Evolutionary conservation across 306 rosid genomes (phyloP).

Genomic region (Sechiopsis laciniata): DNA sequence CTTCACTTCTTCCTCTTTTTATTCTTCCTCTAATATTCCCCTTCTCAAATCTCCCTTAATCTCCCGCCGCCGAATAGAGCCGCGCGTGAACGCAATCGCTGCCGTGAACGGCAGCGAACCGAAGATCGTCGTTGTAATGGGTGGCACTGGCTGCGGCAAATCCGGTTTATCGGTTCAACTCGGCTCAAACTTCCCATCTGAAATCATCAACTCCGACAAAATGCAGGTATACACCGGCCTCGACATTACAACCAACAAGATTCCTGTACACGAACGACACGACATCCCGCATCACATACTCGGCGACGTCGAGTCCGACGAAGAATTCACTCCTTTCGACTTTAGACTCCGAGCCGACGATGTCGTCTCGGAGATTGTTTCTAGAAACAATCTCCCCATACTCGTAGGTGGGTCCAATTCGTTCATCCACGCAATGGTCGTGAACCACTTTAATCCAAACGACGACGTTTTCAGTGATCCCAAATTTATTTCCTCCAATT

Average conservation of each 20-base stretch:
- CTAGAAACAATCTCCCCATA: not conserved
- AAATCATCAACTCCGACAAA: slow-evolving; percentile 19
- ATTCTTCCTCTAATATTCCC: too few relatives aligned
- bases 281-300: not conserved
- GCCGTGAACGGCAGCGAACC: not conserved
- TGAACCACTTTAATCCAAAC: not conserved
- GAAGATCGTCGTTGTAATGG: not conserved
- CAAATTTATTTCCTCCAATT: not conserved
- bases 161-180: slow-evolving; percentile 7
- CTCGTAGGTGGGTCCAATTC: slow-evolving; percentile 17
- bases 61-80: not conserved
- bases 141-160: slow-evolving; percentile 18
- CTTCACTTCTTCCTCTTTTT: not conserved
- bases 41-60: not conserved
- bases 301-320: not conserved
- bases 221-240: slow-evolving; percentile 6
- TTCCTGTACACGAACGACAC: slow-evolving; percentile 12
- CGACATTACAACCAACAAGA: slow-evolving; percentile 13
- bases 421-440: slow-evolving; percentile 11
- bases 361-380: not conserved
- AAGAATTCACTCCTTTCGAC: not conserved
- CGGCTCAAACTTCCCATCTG: not conserved
- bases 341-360: slow-evolving; percentile 3
- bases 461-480: not conserved
- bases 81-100: not conserved